Conservation (phyloP, 2,329 filamentous ascomycete genomes). For the Fusarium sp. region DNA sequence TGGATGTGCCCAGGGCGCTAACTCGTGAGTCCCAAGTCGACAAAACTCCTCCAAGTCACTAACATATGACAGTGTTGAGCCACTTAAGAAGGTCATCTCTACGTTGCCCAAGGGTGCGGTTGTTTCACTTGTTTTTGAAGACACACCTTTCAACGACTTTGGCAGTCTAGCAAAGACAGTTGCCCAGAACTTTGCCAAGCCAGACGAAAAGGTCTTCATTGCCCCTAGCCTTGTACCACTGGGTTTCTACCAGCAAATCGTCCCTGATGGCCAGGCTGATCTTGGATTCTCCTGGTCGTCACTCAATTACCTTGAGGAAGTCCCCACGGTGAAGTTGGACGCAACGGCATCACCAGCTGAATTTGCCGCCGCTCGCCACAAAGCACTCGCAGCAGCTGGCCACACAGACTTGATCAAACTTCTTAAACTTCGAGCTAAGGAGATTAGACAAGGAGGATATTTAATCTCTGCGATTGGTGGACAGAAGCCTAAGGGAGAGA, state of each 20-base stretch:
- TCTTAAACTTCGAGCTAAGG: conserved; percentile 3
- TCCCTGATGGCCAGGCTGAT: background rate
- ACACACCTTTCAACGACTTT: conserved; percentile 21
- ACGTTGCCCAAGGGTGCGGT: background rate
- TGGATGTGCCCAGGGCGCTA: conserved; percentile 13
- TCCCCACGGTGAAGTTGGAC: background rate
- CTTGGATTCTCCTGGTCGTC: conserved; percentile 21
- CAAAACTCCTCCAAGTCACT: rapidly evolving
- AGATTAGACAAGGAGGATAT: background rate
- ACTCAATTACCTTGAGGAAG: conserved; percentile 14
- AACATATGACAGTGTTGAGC: conserved; percentile 2
- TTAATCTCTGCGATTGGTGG: conserved; percentile 13
- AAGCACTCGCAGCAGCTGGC: conserved; percentile 1
- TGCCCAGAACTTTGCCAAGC: background rate
- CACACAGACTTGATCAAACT: conserved; percentile 17
- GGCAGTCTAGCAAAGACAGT: conserved; percentile 24
- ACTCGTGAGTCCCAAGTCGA: background rate
- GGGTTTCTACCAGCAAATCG: conserved; percentile 17
- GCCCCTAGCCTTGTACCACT: conserved; percentile 9
- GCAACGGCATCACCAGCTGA: conserved; percentile 17
- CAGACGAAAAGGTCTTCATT: background rate
- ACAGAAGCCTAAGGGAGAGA: background rate
- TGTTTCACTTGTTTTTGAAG: conserved; percentile 11
- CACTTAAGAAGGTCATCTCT: background rate
- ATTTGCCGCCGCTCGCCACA: conserved; percentile 16